Evolutionary conservation across 257 asterid species (phyloP), one percentile per base, ranked within the genome.

Genomic region (Gardenia jasminoides): DNA sequence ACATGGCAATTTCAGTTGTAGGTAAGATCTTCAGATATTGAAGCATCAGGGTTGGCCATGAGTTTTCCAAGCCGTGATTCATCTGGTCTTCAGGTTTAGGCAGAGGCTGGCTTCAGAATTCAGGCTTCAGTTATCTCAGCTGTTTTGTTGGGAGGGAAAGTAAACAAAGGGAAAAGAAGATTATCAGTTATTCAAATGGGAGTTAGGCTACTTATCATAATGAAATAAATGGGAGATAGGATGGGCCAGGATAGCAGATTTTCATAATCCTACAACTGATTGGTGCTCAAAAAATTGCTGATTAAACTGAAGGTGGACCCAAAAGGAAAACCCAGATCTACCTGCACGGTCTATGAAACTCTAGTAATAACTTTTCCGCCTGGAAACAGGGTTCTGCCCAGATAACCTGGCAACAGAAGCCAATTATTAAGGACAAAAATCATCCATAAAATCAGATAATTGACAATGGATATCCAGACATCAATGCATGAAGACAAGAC

Each of bases 71-170:
- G 89, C 85, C 87, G 88, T 86, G 92, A 82, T 83, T 87, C 94
- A 89, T 88, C 98, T 87, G 96, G 93, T 84, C 99, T 87, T 90
- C 98, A 73, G 99, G 97, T 93, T 93, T 87, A 88, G 97, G 94
- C 97, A 82, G 91, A 88, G 97, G 97, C 84, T 89, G 93, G 90
- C 98, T 88, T 92, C 97, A 75, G 93, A 95, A 97, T 89, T 91
- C 98, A 80, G 94, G 97, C 99, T 89, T 89, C 98, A 88, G 87
- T 85, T 88, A 87, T 87, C 93, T 91, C 96, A 88, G 98, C 98
- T 95, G 99, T 91, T 92, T 86, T 80, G 83, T 87, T 82, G 83
- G 89, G 89, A 88, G 89, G 96, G 93, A 87, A 64, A 88, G 90
- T 88, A 89, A 88, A 95, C 94, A 92, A 82, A 92, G 93, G 98